phyloP scores from a whole-genome alignment of 495 filamentous ascomycete species.

The Pseudomonodictys pantanalensis region DNA sequence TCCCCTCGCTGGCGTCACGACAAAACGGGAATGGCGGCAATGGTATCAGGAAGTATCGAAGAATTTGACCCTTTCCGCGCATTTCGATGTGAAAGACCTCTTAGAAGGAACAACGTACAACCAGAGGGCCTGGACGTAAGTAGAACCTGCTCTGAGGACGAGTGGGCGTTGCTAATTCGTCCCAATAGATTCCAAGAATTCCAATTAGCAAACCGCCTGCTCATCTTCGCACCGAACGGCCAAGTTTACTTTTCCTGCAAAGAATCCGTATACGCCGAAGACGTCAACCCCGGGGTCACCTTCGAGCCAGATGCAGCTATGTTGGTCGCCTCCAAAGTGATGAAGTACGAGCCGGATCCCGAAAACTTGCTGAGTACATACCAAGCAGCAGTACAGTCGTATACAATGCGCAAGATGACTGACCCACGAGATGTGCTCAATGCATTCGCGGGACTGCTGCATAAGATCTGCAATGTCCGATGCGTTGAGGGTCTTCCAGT shows the following conservation, averaged over 20 bases:
- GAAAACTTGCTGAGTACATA: not conserved
- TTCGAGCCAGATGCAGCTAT: conserved; percentile 9
- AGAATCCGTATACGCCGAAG: conserved; percentile 12
- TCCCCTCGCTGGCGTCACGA: conserved; percentile 10
- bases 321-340: not conserved
- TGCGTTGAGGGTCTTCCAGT: not conserved
- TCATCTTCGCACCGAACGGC: conserved; percentile 10
- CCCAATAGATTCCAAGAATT: conserved; percentile 14
- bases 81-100: conserved; percentile 8
- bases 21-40: not conserved
- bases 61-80: not conserved
- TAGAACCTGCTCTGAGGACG: not conserved
- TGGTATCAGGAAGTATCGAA: not conserved
- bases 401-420: conserved; percentile 2
- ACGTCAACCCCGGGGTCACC: not conserved
- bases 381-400: not conserved
- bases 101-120: conserved; percentile 10
- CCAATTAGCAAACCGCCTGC: conserved; percentile 5
- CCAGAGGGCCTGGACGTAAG: conserved; percentile 21
- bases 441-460: conserved; percentile 10
- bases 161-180: not conserved
- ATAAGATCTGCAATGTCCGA: not conserved
- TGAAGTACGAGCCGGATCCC: not conserved
- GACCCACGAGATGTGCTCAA: conserved; percentile 4
- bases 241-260: conserved; percentile 17